These are phyloP conservation scores for Glycine soja DNA, from an alignment of 306 rosid genomes.

Conservation along the genomic window DNA sequence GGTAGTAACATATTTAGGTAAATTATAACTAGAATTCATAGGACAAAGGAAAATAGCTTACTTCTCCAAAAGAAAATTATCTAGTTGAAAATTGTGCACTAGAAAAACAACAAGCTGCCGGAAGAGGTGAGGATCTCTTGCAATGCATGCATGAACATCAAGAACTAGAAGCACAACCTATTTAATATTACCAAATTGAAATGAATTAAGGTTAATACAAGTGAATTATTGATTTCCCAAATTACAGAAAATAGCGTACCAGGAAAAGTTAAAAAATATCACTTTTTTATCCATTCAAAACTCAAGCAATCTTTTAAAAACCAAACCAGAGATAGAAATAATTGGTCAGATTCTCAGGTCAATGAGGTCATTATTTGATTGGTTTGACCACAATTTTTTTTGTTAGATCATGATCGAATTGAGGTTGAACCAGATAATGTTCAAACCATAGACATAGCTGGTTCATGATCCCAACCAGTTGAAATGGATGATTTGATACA, in stretches of 20 bases:
- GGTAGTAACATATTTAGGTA: constrained; percentile 26
- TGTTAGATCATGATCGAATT: not conserved
- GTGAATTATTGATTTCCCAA: constrained; percentile 21
- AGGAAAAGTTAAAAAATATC: not conserved
- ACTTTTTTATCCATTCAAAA: constrained; percentile 1
- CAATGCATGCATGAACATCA: constrained; percentile 95
- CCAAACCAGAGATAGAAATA: constrained; percentile 8
- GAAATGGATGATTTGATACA: not conserved
- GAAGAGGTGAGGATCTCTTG: constrained; percentile 82
- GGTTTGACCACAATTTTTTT: not conserved
- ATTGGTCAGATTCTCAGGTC: not conserved
- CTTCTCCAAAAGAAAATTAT: constrained; percentile 91
- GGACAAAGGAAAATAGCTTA: constrained; percentile 53
- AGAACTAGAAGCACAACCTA: constrained; percentile 98
- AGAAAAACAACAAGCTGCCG: constrained; percentile 81
- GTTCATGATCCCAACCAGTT: constrained; percentile 8
- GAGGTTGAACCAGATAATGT: constrained; percentile 14
- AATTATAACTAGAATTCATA: constrained; percentile 34
- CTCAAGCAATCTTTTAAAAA: constrained; percentile 17
- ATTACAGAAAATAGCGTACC: constrained; percentile 25
- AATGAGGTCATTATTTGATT: not conserved
- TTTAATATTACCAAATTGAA: constrained; percentile 31
- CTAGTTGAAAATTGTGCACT: constrained; percentile 72
- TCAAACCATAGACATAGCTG: not conserved
- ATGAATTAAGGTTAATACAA: constrained; percentile 36